phyloP scores from a whole-genome alignment of 2,329 filamentous ascomycete species.

The Colletotrichum scovillei region DNA sequence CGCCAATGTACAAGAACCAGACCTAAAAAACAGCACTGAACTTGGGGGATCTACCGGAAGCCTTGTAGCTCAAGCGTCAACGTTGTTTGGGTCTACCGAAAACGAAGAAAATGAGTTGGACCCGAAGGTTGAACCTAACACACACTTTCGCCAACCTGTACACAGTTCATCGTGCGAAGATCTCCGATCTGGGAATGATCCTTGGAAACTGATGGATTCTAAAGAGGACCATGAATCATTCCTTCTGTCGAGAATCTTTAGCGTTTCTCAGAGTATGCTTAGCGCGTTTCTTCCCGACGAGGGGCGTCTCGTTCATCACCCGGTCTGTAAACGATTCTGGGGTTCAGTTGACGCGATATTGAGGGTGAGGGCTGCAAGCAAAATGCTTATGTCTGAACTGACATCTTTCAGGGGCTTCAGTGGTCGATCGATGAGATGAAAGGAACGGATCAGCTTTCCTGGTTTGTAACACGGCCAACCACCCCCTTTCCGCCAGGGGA shows the following conservation, averaged over 20 bases:
- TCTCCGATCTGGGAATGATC: not conserved
- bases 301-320: not conserved
- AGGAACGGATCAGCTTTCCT: not conserved
- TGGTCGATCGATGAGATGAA: not conserved
- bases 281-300: conserved; percentile 6
- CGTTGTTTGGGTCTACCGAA: not conserved
- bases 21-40: not conserved
- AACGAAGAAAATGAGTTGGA: not conserved
- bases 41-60: not conserved
- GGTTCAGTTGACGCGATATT: conserved; percentile 36
- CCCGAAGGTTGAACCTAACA: not conserved
- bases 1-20: not conserved
- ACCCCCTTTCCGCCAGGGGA: not conserved
- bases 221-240: not conserved
- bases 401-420: not conserved
- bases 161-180: not conserved
- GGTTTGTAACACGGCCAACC: not conserved
- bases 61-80: not conserved
- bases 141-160: too few species aligned
- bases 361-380: conserved; percentile 23
- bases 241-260: not conserved
- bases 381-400: not conserved
- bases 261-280: not conserved
- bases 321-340: conserved; percentile 37
- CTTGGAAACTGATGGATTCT: not conserved